Evolutionary conservation across 495 filamentous ascomycete genomes (phyloP), one percentile per base, ranked within the genome.

Genomic region (Delitschia confertaspora): DNA sequence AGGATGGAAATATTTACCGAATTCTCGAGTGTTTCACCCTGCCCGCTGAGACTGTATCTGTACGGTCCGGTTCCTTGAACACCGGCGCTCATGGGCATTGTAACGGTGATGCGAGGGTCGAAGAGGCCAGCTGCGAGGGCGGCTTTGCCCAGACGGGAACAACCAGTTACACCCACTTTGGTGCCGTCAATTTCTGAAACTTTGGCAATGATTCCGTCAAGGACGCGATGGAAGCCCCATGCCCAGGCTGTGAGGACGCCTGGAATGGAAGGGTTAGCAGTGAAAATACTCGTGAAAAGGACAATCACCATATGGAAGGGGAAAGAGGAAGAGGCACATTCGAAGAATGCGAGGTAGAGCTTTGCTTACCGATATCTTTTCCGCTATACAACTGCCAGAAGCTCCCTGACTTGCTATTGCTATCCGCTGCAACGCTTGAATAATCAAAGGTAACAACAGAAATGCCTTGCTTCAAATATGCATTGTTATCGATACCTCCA

Each of bases 1-100:
- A n/a, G n/a, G n/a, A n/a, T n/a, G n/a, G 14, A 26, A 11, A 9
- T 6, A 39, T 41, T 7, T 34, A 51, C 40, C 51, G 66, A 70
- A 59, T 74, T 73, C 62, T 74, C 70, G 0, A 73, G 59, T 34
- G 59, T 73, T 64, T 73, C 70, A 51, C 65, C 70, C 56, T 73
- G 69, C 9, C 71, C 71, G 58, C 65, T 69, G 10, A 73, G 52
- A 22, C 59, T 65, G 51, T 66, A 65, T 58, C 70, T 60, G 55
- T 75, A 75, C 17, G 69, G 71, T 0, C 70, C 71, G 6, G 67
- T 45, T 3, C 71, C 69, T 49, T 75, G 70, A 6, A 73, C 65
- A 3, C 71, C 70, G 27, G 66, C 66, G 49, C 68, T 70, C 70
- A 73, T 72, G 25, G 70, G 68, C 69, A 73, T 73, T 24, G 71